These are phyloP conservation scores for Rasamsonia emersonii DNA, from an alignment of 2,329 filamentous ascomycete genomes.

Conservation along the genomic window DNA sequence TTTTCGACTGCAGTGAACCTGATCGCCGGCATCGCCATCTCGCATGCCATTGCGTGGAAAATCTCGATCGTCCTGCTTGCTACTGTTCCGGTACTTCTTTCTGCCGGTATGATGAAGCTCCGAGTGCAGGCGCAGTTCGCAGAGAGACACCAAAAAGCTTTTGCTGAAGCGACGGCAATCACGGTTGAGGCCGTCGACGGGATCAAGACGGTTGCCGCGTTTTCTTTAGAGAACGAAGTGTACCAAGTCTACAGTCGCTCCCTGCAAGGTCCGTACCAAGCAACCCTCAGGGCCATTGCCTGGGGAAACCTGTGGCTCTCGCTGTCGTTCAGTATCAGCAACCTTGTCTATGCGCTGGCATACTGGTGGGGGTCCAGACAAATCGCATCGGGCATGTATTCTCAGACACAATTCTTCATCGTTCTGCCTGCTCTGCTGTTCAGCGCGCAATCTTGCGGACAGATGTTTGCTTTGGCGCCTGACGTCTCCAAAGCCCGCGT, in stretches of 20 bases:
- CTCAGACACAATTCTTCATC: constrained; percentile 58
- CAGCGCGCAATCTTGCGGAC: constrained; percentile 59
- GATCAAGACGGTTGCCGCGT: constrained; percentile 37
- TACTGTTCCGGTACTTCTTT: constrained; percentile 55
- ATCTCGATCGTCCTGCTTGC: constrained; percentile 61
- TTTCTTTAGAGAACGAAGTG: constrained; percentile 39
- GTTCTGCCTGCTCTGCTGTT: constrained; percentile 59
- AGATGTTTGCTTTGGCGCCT: constrained; percentile 61
- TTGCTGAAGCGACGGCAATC: constrained; percentile 35
- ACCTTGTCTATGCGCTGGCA: constrained; percentile 59
- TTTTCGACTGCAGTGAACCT: constrained; percentile 58
- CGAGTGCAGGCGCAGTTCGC: constrained; percentile 51
- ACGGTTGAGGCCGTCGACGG: constrained; percentile 38
- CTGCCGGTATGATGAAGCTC: constrained; percentile 58
- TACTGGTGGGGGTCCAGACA: constrained; percentile 67
- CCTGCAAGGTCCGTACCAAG: constrained; percentile 32
- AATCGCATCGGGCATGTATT: constrained; percentile 54
- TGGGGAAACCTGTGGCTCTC: constrained; percentile 32
- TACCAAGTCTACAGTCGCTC: constrained; percentile 31
- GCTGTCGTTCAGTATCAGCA: constrained; percentile 34
- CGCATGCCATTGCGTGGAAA: constrained; percentile 61
- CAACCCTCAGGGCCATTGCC: constrained; percentile 35
- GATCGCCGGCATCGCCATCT: constrained; percentile 53
- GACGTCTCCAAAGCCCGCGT: constrained; percentile 56
- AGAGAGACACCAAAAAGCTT: constrained; percentile 38